These are phyloP conservation scores for Botrytis porri DNA, from an alignment of 2,329 filamentous ascomycete species.

Conservation along the genomic window DNA sequence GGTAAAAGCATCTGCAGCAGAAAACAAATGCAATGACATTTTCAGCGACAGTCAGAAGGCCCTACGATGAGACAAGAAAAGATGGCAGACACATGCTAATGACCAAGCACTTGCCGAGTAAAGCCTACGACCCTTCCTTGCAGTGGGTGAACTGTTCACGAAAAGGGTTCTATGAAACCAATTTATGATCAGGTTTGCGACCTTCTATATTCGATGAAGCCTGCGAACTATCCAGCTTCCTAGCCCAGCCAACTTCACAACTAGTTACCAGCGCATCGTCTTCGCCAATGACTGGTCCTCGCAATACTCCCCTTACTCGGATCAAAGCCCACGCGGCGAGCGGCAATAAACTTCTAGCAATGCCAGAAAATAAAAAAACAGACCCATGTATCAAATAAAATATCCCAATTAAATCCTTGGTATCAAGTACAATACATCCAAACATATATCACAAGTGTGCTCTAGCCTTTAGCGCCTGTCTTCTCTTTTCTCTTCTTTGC, in stretches of 20 bases:
- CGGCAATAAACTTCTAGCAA: not conserved
- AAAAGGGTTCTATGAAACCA: no score
- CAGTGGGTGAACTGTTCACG: not conserved
- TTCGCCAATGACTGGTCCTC: not conserved
- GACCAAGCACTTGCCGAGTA: not conserved
- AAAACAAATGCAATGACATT: not conserved
- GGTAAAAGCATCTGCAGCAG: not conserved
- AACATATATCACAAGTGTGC: conserved; percentile 46
- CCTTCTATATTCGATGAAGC: not conserved
- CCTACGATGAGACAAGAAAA: not conserved
- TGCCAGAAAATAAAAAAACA: not conserved
- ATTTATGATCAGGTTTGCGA: not conserved
- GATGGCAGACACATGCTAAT: not conserved
- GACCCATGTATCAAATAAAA: not conserved
- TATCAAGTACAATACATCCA: conserved; percentile 20
- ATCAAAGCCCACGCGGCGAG: not conserved
- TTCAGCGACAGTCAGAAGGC: not conserved
- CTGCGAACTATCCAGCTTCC: not conserved
- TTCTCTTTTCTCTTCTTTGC: conserved; percentile 48
- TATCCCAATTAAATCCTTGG: conserved; percentile 9
- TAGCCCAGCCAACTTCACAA: not conserved
- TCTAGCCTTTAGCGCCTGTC: conserved; percentile 48
- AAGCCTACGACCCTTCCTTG: not conserved
- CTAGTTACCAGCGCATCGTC: not conserved
- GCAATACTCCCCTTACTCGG: not conserved